A percentile compares a stretch with the other conserved stretches of the same genome.
Evolutionary conservation across 495 filamentous ascomycete genomes (phyloP).

Genomic region (Choiromyces venosus): DNA sequence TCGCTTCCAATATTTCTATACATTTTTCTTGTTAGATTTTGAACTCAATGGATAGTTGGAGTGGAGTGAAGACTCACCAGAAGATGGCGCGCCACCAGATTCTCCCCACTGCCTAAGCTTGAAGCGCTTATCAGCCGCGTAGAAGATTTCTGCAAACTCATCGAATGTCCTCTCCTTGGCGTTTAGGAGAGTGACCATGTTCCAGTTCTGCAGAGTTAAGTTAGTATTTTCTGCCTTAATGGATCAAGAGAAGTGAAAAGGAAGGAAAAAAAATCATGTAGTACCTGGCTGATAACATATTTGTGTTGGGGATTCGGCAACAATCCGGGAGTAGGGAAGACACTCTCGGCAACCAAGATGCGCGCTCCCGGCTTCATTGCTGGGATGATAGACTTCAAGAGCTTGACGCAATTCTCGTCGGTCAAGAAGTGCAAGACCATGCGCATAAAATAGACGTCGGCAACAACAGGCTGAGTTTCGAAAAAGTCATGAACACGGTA

Average conservation of each 20-base stretch:
- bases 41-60: background rate
- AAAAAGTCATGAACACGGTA: constrained; percentile 52
- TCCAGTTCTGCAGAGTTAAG: constrained; percentile 20
- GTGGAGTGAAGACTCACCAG: constrained; percentile 7
- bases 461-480: constrained; percentile 48
- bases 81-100: constrained; percentile 18
- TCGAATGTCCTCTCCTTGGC: constrained; percentile 42
- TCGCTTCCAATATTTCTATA: background rate
- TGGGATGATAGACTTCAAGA: constrained; percentile 46
- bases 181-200: constrained; percentile 34
- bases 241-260: background rate
- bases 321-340: constrained; percentile 41
- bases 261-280: background rate
- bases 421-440: constrained; percentile 54
- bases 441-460: constrained; percentile 54
- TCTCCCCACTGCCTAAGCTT: constrained; percentile 29
- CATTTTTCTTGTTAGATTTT: background rate
- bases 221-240: background rate
- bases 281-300: constrained; percentile 24
- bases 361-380: constrained; percentile 45
- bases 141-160: constrained; percentile 41
- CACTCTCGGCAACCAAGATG: constrained; percentile 49
- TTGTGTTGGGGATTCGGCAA: constrained; percentile 22
- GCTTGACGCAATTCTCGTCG: constrained; percentile 45
- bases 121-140: constrained; percentile 39